phyloP scores from a whole-genome alignment of 2,329 filamentous ascomycete genomes.

The Epicoccum nigrum region DNA sequence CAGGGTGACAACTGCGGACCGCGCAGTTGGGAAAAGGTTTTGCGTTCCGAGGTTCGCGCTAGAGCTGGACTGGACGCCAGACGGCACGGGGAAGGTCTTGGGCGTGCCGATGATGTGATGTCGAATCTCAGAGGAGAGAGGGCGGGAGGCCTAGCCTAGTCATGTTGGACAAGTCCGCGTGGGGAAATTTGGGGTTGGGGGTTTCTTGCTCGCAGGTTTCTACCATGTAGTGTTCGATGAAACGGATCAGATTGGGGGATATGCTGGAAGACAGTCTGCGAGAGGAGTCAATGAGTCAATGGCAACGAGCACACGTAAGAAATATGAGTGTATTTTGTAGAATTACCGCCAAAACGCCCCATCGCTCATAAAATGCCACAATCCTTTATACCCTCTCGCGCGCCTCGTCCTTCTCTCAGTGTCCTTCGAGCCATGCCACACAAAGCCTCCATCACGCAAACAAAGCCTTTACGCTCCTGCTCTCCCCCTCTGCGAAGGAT shows the following conservation, averaged over 20 bases:
- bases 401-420: no score
- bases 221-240: no score
- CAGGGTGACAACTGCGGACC: slow-evolving; percentile 30
- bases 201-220: no score
- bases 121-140: slow-evolving; percentile 22
- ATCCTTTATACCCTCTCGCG: no score
- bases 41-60: slow-evolving; percentile 22
- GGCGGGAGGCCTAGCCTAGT: no score
- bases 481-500: background rate
- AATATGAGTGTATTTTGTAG: slow-evolving; percentile 1
- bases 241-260: no score
- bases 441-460: no score
- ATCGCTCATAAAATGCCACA: no score
- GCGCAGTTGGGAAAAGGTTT: slow-evolving; percentile 27
- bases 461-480: background rate
- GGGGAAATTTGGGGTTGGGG: slow-evolving; percentile 2
- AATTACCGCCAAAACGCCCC: slow-evolving; percentile 23
- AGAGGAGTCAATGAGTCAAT: no score
- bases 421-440: no score
- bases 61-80: slow-evolving; percentile 24
- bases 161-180: slow-evolving; percentile 1
- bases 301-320: no score
- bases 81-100: slow-evolving; percentile 12
- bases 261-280: no score
- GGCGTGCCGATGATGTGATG: slow-evolving; percentile 33